Evolutionary conservation across 805 yeast species (phyloP), one percentile per base, ranked within the genome.

Genomic region (Candida oleophila): DNA sequence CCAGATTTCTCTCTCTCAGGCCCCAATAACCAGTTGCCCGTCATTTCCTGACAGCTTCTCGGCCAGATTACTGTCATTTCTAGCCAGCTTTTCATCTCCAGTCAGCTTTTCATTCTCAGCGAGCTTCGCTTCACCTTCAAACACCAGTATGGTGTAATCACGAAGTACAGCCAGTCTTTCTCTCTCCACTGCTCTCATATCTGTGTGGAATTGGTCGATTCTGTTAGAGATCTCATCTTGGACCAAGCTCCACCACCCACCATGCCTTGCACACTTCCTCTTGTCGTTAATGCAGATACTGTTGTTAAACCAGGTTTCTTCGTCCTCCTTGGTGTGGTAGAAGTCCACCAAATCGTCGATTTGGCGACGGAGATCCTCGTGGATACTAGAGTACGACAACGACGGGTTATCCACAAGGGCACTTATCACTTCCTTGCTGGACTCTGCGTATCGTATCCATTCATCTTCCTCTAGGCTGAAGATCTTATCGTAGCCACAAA

Each of bases 181-280:
- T 3, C 56, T 53, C 16, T 62, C 56, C 4, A 66, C 54, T 18
- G 56, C 61, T 3, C 58, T 61, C n/a, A 71, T 40, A 16, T 65
- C 62, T 22, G 59, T 38, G 32, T 68, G 68, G 25, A 77, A 62
- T 40, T 70, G 71, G 40, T 65, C 69, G 41, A 56, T 49, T 19
- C 49, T 45, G 42, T 57, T 67, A 44, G 57, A 48, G 14, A 66
- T 42, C 42, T 66, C 68, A 49, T 73, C 77, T 22, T 57, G 55
- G 5, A 63, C 47, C 38, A 73, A 59, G 44, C 62, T 66, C 59
- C 66, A 64, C 82, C 83, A 78, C 1, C 79, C 77, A 41, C 64
- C 69, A 51, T 83, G 89, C 41, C 77, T 74, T 2, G 57, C 57
- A 57, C 89, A 83, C 52, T 80, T 82, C 45, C 75, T 69, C 49